phyloP scores from a whole-genome alignment of 257 asterid genomes.

The Asclepias syriaca region DNA sequence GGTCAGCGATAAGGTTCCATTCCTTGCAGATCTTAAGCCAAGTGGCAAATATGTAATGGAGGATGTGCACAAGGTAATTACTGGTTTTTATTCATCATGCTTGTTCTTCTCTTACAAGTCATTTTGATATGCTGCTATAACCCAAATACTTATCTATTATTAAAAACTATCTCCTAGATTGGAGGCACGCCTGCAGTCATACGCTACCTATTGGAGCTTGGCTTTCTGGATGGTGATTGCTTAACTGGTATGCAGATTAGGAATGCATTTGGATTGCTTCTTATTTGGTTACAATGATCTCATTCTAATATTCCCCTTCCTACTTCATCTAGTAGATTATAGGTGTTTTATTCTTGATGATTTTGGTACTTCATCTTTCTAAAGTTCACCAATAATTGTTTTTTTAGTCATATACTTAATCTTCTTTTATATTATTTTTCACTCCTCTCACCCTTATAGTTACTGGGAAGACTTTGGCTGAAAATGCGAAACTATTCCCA shows the following conservation, averaged over 20 bases:
- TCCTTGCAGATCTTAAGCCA: conserved; percentile 98
- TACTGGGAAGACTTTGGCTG: conserved; percentile 90
- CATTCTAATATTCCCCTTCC: conserved; percentile 1
- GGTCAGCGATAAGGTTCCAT: conserved; percentile 87
- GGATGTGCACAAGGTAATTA: conserved; percentile 85
- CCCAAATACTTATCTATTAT: conserved; percentile 4
- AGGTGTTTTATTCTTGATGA: neutral
- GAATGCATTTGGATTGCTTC: neutral
- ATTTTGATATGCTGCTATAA: neutral
- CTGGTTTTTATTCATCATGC: conserved; percentile 5
- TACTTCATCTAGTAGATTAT: neutral
- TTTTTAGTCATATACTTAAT: neutral
- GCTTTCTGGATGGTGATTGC: conserved; percentile 77
- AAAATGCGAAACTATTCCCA: conserved; percentile 83
- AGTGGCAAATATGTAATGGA: conserved; percentile 99
- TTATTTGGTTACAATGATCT: conserved; percentile 6
- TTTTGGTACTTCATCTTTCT: neutral
- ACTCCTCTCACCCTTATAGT: conserved; percentile 34
- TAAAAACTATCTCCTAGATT: conserved; percentile 41
- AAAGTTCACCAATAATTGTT: neutral
- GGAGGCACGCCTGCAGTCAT: conserved; percentile 96
- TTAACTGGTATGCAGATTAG: conserved; percentile 54
- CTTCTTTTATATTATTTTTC: neutral
- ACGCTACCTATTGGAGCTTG: conserved; percentile 71
- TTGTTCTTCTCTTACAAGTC: conserved; percentile 9